phyloP scores from a whole-genome alignment of 2,329 filamentous ascomycete species.

The Beauveria pseudobassiana region DNA sequence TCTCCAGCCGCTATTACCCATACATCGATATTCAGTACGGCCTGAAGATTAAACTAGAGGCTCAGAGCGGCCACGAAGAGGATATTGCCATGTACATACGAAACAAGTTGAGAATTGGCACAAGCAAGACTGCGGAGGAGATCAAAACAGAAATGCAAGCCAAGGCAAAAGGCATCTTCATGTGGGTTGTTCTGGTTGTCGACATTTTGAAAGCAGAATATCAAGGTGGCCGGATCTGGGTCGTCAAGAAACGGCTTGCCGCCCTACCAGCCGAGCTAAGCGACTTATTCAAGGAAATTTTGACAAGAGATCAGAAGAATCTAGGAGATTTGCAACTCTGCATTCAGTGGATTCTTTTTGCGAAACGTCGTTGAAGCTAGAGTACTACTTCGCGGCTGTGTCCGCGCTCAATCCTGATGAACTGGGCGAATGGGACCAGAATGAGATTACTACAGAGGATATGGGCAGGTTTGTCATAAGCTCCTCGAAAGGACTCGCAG shows the following conservation, averaged over 20 bases:
- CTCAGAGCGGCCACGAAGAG: constrained; percentile 16
- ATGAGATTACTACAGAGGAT: no score
- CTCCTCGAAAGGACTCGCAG: constrained; percentile 39
- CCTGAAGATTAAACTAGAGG: constrained; percentile 20
- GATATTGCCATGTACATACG: constrained; percentile 21
- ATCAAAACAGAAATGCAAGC: constrained; percentile 20
- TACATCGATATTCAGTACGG: constrained; percentile 26
- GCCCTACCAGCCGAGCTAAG: constrained; percentile 32
- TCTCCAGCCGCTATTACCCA: constrained; percentile 43
- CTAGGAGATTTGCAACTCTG: constrained; percentile 35
- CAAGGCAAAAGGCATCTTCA: constrained; percentile 35
- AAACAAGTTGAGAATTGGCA: constrained; percentile 5
- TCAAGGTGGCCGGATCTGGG: constrained; percentile 18
- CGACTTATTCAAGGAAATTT: constrained; percentile 43
- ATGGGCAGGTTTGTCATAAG: no score
- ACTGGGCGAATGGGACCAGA: no score
- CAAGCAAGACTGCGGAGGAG: accelerated
- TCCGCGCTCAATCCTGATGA: not conserved
- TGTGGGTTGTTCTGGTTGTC: constrained; percentile 35
- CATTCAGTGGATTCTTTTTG: constrained; percentile 45
- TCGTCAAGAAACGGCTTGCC: constrained; percentile 21
- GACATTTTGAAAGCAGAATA: constrained; percentile 30
- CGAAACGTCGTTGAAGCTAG: constrained; percentile 32
- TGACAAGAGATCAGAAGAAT: constrained; percentile 37
- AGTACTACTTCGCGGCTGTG: constrained; percentile 32